Conservation (phyloP, 75 land plant species). For the Gnetum montanum region DNA sequence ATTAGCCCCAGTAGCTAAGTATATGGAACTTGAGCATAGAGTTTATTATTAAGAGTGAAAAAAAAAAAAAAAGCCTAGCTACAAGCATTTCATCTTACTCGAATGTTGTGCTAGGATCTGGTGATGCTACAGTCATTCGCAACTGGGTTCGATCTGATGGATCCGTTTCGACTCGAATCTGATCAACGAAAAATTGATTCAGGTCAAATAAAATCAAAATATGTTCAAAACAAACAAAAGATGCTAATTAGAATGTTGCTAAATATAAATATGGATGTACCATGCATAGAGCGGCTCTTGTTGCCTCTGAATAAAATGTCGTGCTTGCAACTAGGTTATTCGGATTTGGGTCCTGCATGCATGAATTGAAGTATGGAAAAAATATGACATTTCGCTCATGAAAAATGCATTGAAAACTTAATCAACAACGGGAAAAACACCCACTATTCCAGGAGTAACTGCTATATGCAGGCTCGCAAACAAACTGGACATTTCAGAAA, state of each 20-base stretch:
- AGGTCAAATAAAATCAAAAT: not conserved
- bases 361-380: not conserved
- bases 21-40: not conserved
- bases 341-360: constrained; percentile 80
- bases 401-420: too few relatives aligned
- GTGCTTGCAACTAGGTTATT: constrained; percentile 91
- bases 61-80: not conserved
- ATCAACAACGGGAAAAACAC: constrained; percentile 19
- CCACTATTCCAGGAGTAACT: constrained; percentile 86
- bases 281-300: constrained; percentile 75
- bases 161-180: constrained; percentile 96
- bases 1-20: not conserved
- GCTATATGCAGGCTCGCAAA: constrained; percentile 51
- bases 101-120: constrained; percentile 65
- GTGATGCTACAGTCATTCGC: constrained; percentile 84
- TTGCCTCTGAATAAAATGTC: constrained; percentile 70
- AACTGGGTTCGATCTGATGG: constrained; percentile 94
- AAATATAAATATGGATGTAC: constrained; percentile 45
- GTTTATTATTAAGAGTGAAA: not conserved
- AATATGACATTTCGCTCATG: too few relatives aligned
- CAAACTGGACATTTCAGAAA: constrained; percentile 75
- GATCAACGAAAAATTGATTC: constrained; percentile 12
- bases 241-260: too few relatives aligned
- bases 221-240: too few relatives aligned
- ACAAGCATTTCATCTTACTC: constrained; percentile 47